A percentile compares a stretch with the other conserved stretches of the same genome.
Conservation (phyloP, 345 rosid genomes). For the Syzygium jambos region DNA sequence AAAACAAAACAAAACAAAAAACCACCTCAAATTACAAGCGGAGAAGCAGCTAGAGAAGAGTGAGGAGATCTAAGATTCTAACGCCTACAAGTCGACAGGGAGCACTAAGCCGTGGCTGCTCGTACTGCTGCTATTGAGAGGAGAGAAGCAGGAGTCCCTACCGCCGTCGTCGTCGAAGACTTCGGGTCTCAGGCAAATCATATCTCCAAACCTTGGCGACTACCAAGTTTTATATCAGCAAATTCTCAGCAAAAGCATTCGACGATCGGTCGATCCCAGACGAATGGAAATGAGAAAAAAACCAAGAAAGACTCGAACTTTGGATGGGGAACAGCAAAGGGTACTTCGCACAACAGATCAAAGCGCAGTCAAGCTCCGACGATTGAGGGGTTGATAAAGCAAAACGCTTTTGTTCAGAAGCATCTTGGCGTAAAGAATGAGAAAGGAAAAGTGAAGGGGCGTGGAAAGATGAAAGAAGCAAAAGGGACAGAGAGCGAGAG, state of each 20-base stretch:
- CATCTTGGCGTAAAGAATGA: neutral
- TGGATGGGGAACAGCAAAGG: neutral
- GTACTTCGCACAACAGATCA: neutral
- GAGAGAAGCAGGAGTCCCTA: slow-evolving; percentile 2
- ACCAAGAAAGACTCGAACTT: neutral
- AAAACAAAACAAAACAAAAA: neutral
- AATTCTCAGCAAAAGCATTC: neutral
- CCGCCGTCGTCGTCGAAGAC: slow-evolving; percentile 32
- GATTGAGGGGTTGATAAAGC: neutral
- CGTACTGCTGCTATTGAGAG: slow-evolving; percentile 11
- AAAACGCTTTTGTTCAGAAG: neutral
- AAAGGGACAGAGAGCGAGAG: neutral
- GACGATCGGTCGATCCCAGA: neutral
- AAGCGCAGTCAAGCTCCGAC: neutral
- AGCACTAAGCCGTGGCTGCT: slow-evolving; percentile 24
- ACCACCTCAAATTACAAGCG: neutral
- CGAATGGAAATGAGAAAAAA: neutral
- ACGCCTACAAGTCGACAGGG: slow-evolving; percentile 39
- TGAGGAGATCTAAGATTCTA: neutral
- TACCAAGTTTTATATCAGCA: neutral
- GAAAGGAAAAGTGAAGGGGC: neutral
- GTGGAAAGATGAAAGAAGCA: neutral
- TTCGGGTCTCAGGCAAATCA: slow-evolving; percentile 57
- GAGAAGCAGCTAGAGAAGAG: neutral
- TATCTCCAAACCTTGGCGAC: neutral